Evolutionary conservation across 495 filamentous ascomycete genomes (phyloP).

Genomic region (Penicillium bialowiezense): DNA sequence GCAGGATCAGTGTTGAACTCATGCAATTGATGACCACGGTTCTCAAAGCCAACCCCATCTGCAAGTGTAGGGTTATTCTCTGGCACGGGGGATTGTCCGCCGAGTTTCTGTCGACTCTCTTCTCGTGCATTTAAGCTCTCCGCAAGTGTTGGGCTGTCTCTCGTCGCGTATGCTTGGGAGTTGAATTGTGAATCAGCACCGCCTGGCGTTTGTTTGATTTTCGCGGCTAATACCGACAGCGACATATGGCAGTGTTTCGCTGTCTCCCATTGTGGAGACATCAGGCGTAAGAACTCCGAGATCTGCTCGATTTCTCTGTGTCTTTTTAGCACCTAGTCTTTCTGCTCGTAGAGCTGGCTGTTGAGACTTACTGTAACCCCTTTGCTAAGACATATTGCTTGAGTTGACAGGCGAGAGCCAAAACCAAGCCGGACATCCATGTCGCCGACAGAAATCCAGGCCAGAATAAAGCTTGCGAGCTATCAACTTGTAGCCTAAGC

Average conservation of each 20-base stretch:
- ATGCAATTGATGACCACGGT: not conserved
- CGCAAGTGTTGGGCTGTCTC: not conserved
- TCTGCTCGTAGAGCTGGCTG: not conserved
- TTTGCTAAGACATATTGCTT: constrained; percentile 36
- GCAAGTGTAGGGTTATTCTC: not conserved
- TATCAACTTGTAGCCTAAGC: constrained; percentile 28
- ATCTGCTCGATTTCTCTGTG: constrained; percentile 36
- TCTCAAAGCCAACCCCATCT: not conserved
- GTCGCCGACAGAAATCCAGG: constrained; percentile 39
- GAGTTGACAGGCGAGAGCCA: constrained; percentile 42
- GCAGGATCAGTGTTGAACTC: not conserved
- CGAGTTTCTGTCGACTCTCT: not conserved
- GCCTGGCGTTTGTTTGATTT: constrained; percentile 20
- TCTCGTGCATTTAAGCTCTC: not conserved
- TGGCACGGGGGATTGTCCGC: not conserved
- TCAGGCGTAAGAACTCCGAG: constrained; percentile 28
- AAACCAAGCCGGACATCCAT: constrained; percentile 40
- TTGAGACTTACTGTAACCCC: constrained; percentile 29
- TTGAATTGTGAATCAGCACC: not conserved
- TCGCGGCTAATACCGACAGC: constrained; percentile 25
- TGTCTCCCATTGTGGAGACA: constrained; percentile 41
- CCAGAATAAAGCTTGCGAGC: constrained; percentile 38
- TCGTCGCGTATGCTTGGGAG: constrained; percentile 13
- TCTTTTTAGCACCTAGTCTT: constrained; percentile 4
- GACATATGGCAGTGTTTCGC: constrained; percentile 38